Percentiles rank a stretch among this genome's conserved stretches.
These are phyloP conservation scores for Saccharomycopsis oosterbeekiorum DNA, from an alignment of 805 yeast species.

Conservation along the genomic window DNA sequence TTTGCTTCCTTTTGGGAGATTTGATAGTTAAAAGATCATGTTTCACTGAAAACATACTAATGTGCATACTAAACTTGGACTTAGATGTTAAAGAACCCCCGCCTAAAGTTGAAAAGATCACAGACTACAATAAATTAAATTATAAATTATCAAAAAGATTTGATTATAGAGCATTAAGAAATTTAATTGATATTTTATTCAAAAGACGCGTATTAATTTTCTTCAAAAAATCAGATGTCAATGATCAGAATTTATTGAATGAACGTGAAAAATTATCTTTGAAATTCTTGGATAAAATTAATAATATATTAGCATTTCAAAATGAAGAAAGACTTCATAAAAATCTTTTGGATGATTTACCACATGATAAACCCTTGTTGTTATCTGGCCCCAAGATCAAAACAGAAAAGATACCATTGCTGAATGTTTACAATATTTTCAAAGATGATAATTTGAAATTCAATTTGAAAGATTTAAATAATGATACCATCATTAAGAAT, in stretches of 20 bases:
- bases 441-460: slow-evolving; percentile 1
- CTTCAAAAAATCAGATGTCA: slow-evolving; percentile 4
- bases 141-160: slow-evolving; percentile 12
- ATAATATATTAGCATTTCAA: slow-evolving; percentile 9
- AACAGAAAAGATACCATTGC: background rate
- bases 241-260: background rate
- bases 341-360: slow-evolving; percentile 10
- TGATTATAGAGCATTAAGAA: slow-evolving; percentile 6
- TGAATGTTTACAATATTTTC: background rate
- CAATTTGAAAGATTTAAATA: background rate
- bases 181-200: slow-evolving; percentile 14
- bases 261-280: slow-evolving; percentile 9
- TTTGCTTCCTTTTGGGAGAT: slow-evolving; percentile 11
- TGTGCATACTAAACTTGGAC: background rate
- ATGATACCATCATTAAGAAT: background rate
- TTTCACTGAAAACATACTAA: slow-evolving; percentile 3
- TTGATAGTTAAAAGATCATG: slow-evolving; percentile 10
- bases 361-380: background rate
- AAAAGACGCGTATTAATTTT: slow-evolving; percentile 5
- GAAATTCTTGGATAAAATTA: slow-evolving; percentile 10
- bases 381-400: background rate
- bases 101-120: background rate
- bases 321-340: slow-evolving; percentile 10
- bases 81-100: slow-evolving; percentile 7
- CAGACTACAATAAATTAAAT: slow-evolving; percentile 6